Evolutionary conservation across 2,329 filamentous ascomycete genomes (phyloP), one percentile per base, ranked within the genome.

Genomic region (Colletotrichum endophyticum): DNA sequence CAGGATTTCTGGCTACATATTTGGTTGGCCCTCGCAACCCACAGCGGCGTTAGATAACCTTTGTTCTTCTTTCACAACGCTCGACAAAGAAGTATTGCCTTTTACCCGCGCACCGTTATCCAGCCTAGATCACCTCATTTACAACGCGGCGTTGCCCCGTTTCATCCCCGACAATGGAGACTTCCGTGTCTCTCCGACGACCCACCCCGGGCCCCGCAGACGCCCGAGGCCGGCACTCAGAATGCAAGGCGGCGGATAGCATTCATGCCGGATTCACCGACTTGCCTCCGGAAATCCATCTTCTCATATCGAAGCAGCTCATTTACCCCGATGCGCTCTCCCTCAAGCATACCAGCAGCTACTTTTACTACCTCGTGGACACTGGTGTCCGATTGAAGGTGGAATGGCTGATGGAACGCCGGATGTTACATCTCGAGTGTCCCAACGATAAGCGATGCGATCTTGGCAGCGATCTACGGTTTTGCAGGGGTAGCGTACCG

Each of bases 241-340:
- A 66, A 12, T 34, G 19, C 22, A 30, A 64, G 27, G 44, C 70
- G 28, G 57, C 30, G 32, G 39, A 56, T 7, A 30, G 15, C 19
- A 8, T 11, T 15, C 39, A 7, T 27, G 68, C 75, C 56, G 81
- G 80, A n/a, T 81, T 93, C 39, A 86, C 88, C 81, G 83, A 84
- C 19, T 85, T 95, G 4, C 94, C 94, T 3, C 87, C 91, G 1
- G 94, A 95, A 80, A 87, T 95, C n/a, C 93, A 94, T 79, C 82
- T 93, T 2, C 87, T 91, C 66, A 92, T 95, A 72, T 86, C 90
- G 36, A 82, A 87, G 13, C 86, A 91, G 70, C 90, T 95, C 75
- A 89, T 89, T 36, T 95, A 95, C 77, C 94, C 94, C 0, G 93
- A 95, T 77, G 93, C 94, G 0, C 88, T 95, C 2, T 93, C 93